These are phyloP conservation scores for Metarhizium sp. DNA, from an alignment of 2,329 filamentous ascomycete species.

Conservation along the genomic window DNA sequence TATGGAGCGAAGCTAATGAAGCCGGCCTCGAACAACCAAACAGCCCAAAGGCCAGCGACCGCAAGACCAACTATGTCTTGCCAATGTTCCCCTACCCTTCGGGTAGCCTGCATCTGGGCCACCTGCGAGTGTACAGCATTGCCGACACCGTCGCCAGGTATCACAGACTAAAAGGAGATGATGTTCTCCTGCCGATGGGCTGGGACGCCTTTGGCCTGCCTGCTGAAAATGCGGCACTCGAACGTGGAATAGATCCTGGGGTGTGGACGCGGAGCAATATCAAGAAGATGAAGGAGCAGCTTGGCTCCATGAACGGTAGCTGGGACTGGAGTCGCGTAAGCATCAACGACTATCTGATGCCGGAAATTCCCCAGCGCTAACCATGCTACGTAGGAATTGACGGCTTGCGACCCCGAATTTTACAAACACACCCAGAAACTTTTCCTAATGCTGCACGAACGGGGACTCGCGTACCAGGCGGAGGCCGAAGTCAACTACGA, in stretches of 20 bases:
- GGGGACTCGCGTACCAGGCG: constrained; percentile 71
- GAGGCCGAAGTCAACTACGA: constrained; percentile 86
- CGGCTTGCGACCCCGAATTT: constrained; percentile 75
- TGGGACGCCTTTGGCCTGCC: constrained; percentile 92
- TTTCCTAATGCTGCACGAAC: constrained; percentile 67
- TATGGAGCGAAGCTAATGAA: constrained; percentile 26
- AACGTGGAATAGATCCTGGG: constrained; percentile 67
- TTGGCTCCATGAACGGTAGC: constrained; percentile 67
- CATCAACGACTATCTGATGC: constrained; percentile 10
- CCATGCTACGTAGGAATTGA: constrained; percentile 53
- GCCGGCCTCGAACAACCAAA: constrained; percentile 8
- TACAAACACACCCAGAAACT: constrained; percentile 86
- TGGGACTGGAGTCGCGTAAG: constrained; percentile 79
- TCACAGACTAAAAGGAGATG: constrained; percentile 60
- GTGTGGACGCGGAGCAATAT: constrained; percentile 78
- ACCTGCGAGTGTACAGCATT: constrained; percentile 83
- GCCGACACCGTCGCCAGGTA: constrained; percentile 77
- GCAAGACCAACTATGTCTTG: constrained; percentile 52
- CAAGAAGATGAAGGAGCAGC: constrained; percentile 72
- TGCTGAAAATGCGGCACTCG: constrained; percentile 84
- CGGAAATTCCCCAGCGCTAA: constrained; percentile 1
- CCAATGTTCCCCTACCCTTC: constrained; percentile 95
- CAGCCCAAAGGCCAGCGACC: constrained; percentile 21
- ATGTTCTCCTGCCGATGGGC: constrained; percentile 81
- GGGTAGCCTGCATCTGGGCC: constrained; percentile 75